Conservation (phyloP, 2,329 filamentous ascomycete species). For the Amphichorda felina region DNA sequence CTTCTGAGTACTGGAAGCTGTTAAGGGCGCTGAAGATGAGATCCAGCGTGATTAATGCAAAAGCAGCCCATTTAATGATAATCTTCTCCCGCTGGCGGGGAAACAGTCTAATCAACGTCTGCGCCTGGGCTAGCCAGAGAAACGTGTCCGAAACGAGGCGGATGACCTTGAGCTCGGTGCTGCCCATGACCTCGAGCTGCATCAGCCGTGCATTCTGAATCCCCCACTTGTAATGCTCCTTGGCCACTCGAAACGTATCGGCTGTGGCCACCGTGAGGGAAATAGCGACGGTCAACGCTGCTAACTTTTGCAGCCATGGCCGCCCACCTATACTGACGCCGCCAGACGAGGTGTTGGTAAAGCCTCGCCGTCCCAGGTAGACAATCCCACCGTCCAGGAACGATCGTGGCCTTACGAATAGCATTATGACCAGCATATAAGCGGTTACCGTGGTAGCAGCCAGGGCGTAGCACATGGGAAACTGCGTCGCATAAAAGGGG, state of each 20-base stretch:
- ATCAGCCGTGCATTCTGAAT: slow-evolving; percentile 69
- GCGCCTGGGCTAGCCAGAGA: slow-evolving; percentile 92
- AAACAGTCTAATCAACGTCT: slow-evolving; percentile 90
- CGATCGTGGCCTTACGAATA: slow-evolving; percentile 88
- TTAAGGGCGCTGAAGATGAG: slow-evolving; percentile 86
- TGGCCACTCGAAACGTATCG: slow-evolving; percentile 78
- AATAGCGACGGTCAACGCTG: slow-evolving; percentile 61
- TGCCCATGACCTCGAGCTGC: slow-evolving; percentile 69
- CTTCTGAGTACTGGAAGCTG: slow-evolving; percentile 55
- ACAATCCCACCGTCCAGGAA: slow-evolving; percentile 81
- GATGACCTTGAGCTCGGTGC: slow-evolving; percentile 78
- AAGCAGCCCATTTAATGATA: slow-evolving; percentile 97
- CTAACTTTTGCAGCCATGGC: slow-evolving; percentile 85
- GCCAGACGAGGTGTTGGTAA: slow-evolving; percentile 70
- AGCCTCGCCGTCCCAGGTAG: slow-evolving; percentile 68
- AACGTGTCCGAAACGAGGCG: slow-evolving; percentile 93
- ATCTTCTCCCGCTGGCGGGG: slow-evolving; percentile 95
- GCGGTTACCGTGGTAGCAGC: slow-evolving; percentile 83
- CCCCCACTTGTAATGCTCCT: slow-evolving; percentile 67
- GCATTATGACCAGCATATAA: slow-evolving; percentile 86
- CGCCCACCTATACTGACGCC: slow-evolving; percentile 80
- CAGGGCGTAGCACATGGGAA: slow-evolving; percentile 86
- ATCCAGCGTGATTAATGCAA: slow-evolving; percentile 83
- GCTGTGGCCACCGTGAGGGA: slow-evolving; percentile 89
- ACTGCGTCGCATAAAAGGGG: slow-evolving; percentile 88